Evolutionary conservation across 495 filamentous ascomycete genomes (phyloP).

Genomic region (Aspergillus homomorphus): DNA sequence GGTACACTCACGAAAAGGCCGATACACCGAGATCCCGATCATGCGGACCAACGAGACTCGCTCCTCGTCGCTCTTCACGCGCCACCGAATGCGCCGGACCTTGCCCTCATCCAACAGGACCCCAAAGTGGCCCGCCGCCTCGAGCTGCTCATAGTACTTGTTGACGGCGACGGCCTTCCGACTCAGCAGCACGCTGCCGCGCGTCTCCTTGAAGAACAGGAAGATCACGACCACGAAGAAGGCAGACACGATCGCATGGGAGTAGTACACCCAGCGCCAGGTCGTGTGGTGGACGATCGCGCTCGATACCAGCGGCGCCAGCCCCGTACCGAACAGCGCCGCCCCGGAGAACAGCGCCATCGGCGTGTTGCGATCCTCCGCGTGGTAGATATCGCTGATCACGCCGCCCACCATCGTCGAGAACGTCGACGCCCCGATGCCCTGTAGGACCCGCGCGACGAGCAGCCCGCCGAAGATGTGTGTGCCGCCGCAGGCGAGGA

Average conservation of each 20-base stretch:
- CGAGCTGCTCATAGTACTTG: slow-evolving; percentile 72
- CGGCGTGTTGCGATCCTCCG: slow-evolving; percentile 75
- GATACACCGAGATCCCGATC: slow-evolving; percentile 68
- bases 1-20: slow-evolving; percentile 63
- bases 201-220: slow-evolving; percentile 75
- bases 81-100: slow-evolving; percentile 71
- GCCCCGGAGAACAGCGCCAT: slow-evolving; percentile 83
- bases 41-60: slow-evolving; percentile 64
- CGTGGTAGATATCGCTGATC: slow-evolving; percentile 82
- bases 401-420: slow-evolving; percentile 92
- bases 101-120: slow-evolving; percentile 47
- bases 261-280: slow-evolving; percentile 92
- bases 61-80: slow-evolving; percentile 80
- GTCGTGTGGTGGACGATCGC: slow-evolving; percentile 62
- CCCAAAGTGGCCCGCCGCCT: slow-evolving; percentile 63
- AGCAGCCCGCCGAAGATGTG: slow-evolving; percentile 69
- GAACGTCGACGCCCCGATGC: slow-evolving; percentile 76
- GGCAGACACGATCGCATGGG: slow-evolving; percentile 70
- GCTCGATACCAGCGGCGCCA: slow-evolving; percentile 71
- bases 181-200: slow-evolving; percentile 76
- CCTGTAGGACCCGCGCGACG: slow-evolving; percentile 71
- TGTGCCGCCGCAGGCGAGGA: slow-evolving; percentile 76
- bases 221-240: slow-evolving; percentile 61
- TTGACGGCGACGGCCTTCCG: slow-evolving; percentile 74
- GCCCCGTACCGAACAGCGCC: slow-evolving; percentile 76